Evolutionary conservation across 2,329 filamentous ascomycete genomes (phyloP), one percentile per base, ranked within the genome.

Genomic region (Pseudogymnoascus sp.): DNA sequence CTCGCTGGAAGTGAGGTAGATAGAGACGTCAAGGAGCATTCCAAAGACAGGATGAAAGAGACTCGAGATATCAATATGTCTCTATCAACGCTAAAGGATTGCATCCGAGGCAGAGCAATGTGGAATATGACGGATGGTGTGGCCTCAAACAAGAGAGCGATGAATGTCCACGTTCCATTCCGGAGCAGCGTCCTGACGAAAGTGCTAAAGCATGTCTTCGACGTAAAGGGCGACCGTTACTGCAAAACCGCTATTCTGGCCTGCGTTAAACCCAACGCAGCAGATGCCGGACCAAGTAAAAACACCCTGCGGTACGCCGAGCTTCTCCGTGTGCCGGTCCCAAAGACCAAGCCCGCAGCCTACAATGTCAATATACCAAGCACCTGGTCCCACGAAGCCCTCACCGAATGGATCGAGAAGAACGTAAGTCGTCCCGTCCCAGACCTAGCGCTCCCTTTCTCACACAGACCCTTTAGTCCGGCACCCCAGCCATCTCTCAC

Each of bases 51-150:
- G 21, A 84, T 97, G 28, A 87, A 91, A 64, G 93, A 97, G 76
- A 93, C 93, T 38, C 91, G 90, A 70, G 96, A 97, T 75, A 97
- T 97, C 84, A 97, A 97, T 82, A 96, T 96, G 76, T 96, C 92
- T 4, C 84, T 97, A 31, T 96, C 93, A 0, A 96, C 78, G 0
- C 74, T 83, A 2, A 82, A 83, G 64, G 81, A 82, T 66, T 83
- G 80, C 63, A 83, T 83, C 60, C 76, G 80, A 1, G 78, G 76
- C 1, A 76, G 77, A 40, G 76, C 93, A 0, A 83, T 97, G 11
- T 93, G 93, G 5, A 87, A 93, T 61, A 93, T 97, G 63, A 97
- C 97, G 74, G 92, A 91, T 25, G 91, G 93, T 1, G 82, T 97
- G 3, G 83, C 81, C 40, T 85, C 88, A 67, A 82, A 83, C 1